Conservation (phyloP, 2,329 filamentous ascomycete species). For the Pseudogymnoascus sp. region DNA sequence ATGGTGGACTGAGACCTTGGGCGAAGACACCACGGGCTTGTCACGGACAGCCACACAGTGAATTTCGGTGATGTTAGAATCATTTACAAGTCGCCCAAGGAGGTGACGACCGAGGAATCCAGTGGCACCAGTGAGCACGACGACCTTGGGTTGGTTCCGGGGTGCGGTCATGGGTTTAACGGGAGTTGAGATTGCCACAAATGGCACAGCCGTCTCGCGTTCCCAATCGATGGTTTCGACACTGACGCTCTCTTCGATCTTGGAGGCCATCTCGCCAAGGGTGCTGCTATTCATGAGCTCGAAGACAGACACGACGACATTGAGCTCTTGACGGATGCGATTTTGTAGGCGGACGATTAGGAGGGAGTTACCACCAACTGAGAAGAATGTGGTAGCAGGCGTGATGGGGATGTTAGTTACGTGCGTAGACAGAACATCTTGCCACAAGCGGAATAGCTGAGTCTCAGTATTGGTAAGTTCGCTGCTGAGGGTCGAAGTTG, state of each 20-base stretch:
- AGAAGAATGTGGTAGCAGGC: constrained; percentile 28
- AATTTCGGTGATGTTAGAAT: neutral
- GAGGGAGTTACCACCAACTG: constrained; percentile 31
- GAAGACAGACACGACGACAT: constrained; percentile 17
- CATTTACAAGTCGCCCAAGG: neutral
- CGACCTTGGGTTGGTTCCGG: constrained; percentile 8
- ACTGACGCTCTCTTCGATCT: constrained; percentile 5
- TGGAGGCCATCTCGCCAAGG: constrained; percentile 18
- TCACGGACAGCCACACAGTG: neutral
- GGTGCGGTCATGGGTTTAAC: neutral
- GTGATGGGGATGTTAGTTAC: constrained; percentile 6
- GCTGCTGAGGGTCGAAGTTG: neutral
- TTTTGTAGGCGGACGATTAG: constrained; percentile 26
- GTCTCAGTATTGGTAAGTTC: constrained; percentile 1
- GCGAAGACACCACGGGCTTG: neutral
- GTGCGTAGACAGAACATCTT: constrained; percentile 9
- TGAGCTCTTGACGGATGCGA: constrained; percentile 21
- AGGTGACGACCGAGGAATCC: neutral
- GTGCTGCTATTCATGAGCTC: constrained; percentile 22
- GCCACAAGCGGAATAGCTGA: constrained; percentile 17
- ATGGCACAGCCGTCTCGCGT: constrained; percentile 13
- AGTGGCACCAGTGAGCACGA: constrained; percentile 9
- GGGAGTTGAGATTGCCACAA: neutral
- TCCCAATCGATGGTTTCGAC: constrained; percentile 16
- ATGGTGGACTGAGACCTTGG: neutral